These are phyloP conservation scores for Periconia sp. DNA, from an alignment of 2,329 filamentous ascomycete genomes.

Conservation along the genomic window DNA sequence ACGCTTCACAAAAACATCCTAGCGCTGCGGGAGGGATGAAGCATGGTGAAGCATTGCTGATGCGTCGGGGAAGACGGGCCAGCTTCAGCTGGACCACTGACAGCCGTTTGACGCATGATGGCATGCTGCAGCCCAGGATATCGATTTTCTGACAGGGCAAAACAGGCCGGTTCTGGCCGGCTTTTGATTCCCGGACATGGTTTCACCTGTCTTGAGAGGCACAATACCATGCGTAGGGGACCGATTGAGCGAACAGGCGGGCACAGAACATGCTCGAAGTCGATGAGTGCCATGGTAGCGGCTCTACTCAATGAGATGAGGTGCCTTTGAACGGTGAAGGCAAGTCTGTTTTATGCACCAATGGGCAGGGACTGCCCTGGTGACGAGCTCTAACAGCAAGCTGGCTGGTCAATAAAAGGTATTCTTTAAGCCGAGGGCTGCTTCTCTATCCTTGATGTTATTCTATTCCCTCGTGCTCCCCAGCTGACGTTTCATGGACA, in stretches of 20 bases:
- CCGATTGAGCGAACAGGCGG: not conserved
- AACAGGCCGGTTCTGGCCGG: not conserved
- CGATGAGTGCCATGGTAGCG: not conserved
- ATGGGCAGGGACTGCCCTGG: not conserved
- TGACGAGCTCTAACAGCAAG: not conserved
- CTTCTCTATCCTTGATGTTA: not conserved
- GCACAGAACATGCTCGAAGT: not conserved
- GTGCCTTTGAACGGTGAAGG: not conserved
- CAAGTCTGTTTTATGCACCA: not conserved
- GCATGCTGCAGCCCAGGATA: not conserved
- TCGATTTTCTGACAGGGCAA: not conserved
- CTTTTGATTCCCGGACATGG: not conserved
- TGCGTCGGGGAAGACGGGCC: not conserved
- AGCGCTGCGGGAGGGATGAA: too few relatives aligned
- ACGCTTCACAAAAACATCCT: not conserved
- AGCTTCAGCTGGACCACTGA: not conserved
- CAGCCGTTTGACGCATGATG: not conserved
- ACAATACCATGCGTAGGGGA: not conserved
- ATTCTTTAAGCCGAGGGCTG: constrained; percentile 2
- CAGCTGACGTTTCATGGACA: not conserved
- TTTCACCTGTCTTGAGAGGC: not conserved
- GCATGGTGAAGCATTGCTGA: too few relatives aligned
- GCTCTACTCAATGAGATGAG: not conserved
- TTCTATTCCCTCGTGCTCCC: not conserved
- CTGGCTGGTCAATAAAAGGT: constrained; percentile 2